Evolutionary conservation across 129 eudicot species (phyloP).

Genomic region (Mikania micrantha): DNA sequence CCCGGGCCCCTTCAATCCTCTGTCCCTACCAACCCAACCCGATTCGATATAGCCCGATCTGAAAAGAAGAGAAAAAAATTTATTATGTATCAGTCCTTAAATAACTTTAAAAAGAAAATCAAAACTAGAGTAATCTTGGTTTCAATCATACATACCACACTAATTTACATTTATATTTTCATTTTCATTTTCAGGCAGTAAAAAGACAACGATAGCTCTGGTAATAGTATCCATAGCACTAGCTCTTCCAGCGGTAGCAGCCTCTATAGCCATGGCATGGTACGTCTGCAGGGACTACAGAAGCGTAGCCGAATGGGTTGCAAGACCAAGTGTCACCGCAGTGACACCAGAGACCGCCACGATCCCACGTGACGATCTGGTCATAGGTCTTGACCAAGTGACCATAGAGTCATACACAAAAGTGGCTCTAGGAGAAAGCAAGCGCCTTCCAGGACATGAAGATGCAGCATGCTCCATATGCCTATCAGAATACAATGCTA

Average conservation of each 20-base stretch:
- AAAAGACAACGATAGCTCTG: constrained; percentile 26
- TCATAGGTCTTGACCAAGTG: constrained; percentile 49
- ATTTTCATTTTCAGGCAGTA: constrained; percentile 23
- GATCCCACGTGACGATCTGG: background rate
- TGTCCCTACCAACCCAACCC: no score
- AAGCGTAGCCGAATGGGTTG: constrained; percentile 11
- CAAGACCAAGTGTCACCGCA: constrained; percentile 9
- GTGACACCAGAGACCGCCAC: constrained; percentile 26
- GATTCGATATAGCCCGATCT: no score
- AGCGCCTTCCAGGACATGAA: constrained; percentile 57
- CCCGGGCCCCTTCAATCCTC: no score
- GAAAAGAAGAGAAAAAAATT: no score
- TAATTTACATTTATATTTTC: background rate
- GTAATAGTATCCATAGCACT: constrained; percentile 40
- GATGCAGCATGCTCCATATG: constrained; percentile 64
- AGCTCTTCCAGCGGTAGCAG: constrained; percentile 46
- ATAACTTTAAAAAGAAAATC: no score
- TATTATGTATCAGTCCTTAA: no score
- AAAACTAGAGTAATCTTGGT: background rate
- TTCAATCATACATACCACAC: background rate
- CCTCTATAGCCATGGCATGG: constrained; percentile 28
- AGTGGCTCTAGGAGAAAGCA: constrained; percentile 64
- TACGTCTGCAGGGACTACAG: constrained; percentile 31
- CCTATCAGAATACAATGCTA: constrained; percentile 47
- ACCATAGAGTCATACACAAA: constrained; percentile 68